Evolutionary conservation across 495 filamentous ascomycete genomes (phyloP).

Genomic region (Lichenothelia convexa): DNA sequence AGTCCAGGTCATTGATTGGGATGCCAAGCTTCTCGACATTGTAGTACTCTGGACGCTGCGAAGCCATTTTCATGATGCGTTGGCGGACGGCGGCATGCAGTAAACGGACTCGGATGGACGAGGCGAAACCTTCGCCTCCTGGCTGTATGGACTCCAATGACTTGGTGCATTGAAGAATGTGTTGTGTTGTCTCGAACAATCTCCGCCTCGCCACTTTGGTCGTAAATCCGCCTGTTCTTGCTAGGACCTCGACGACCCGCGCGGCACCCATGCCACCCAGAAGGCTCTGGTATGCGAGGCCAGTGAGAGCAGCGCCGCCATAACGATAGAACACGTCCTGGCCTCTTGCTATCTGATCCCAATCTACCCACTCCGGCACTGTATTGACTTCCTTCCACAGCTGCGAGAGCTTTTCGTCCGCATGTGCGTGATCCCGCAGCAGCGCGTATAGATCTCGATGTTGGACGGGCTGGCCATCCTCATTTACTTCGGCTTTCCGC

Average conservation of each 20-base stretch:
- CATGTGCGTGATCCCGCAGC: slow-evolving; percentile 35
- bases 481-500: slow-evolving; percentile 4
- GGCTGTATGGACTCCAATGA: slow-evolving; percentile 47
- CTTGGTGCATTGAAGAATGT: slow-evolving; percentile 51
- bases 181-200: slow-evolving; percentile 58
- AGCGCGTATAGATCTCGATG: slow-evolving; percentile 41
- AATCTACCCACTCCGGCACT: slow-evolving; percentile 65
- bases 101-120: slow-evolving; percentile 54
- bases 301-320: slow-evolving; percentile 41
- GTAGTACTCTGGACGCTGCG: slow-evolving; percentile 41
- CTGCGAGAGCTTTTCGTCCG: slow-evolving; percentile 36
- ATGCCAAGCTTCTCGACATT: slow-evolving; percentile 37
- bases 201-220: slow-evolving; percentile 47
- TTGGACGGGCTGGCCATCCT: slow-evolving; percentile 10
- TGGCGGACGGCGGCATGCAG: slow-evolving; percentile 54
- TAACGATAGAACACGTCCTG: slow-evolving; percentile 45
- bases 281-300: slow-evolving; percentile 45
- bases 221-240: slow-evolving; percentile 63
- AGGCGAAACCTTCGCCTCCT: slow-evolving; percentile 46
- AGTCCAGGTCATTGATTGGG: slow-evolving; percentile 61
- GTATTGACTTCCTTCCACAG: slow-evolving; percentile 54
- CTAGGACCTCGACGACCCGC: slow-evolving; percentile 54
- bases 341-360: slow-evolving; percentile 54
- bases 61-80: slow-evolving; percentile 41
- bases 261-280: slow-evolving; percentile 39